Evolutionary conservation across 2,329 filamentous ascomycete species (phyloP), one percentile per base, ranked within the genome.

Genomic region (Didymosphaeria variabile): DNA sequence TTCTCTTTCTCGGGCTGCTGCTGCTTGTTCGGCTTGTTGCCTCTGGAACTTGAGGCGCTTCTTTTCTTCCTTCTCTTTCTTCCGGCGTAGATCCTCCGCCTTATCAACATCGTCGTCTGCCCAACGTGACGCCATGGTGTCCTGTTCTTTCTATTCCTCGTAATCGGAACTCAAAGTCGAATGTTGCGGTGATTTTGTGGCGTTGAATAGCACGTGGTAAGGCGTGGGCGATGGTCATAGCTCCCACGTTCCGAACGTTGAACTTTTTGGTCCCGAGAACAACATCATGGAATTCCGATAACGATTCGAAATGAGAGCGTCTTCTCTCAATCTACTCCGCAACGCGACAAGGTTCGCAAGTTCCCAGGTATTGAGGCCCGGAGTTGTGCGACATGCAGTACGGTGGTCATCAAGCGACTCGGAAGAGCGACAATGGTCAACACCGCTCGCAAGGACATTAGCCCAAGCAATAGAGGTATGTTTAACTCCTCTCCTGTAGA

Each of bases 11-110:
- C 59, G 61, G 19, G 61, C 74, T 62, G 62, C 63, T 59, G 69
- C 78, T 56, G 83, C 86, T 65, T 91, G 88, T 38, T 87, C 84
- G 72, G 87, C 87, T 60, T 88, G 89, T 67, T 91, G 90, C 79
- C 93, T 96, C 74, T 94, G 91, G 31, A 89, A 90, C 79, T 95
- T 97, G 54, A 88, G 82, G 53, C 91, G 89, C 79, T 91, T 93
- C 84, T 95, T 97, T 72, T 93, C 91, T 79, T 97, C 93, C 80
- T 94, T 97, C 76, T 95, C 92, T 64, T 84, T 86, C 79, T 91
- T 94, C 58, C 88, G 85, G 72, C 89, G 88, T 21, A 89, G 88
- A 61, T 92, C 89, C 45, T 90, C 84, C 46, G 88, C 91, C 23
- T 88, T 88, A 76, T 97, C 93, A 68, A 93, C 92, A 69, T 92